phyloP scores from a whole-genome alignment of 2,329 filamentous ascomycete genomes.

The Sclerotiophoma versabilis region DNA sequence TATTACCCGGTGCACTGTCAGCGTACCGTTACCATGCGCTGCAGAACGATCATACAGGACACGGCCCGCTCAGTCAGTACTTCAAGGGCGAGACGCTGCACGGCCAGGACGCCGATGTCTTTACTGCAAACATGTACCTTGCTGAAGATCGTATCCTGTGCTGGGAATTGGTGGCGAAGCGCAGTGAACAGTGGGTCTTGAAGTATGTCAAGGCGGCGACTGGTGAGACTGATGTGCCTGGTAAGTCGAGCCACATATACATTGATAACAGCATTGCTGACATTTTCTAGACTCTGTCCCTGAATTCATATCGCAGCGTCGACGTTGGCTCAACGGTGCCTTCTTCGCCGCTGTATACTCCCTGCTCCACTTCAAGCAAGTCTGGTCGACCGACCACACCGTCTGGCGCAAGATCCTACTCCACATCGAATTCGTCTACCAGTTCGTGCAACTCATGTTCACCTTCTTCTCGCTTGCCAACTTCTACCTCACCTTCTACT shows the following conservation, averaged over 20 bases:
- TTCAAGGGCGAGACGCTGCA: constrained; percentile 99
- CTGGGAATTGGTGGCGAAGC: constrained; percentile 95
- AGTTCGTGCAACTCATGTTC: constrained; percentile 89
- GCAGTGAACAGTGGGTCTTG: constrained; percentile 92
- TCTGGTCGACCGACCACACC: constrained; percentile 93
- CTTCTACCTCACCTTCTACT: constrained; percentile 99
- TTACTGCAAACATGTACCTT: constrained; percentile 96
- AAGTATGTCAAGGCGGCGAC: constrained; percentile 98
- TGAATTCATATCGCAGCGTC: constrained; percentile 95
- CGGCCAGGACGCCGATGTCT: constrained; percentile 94
- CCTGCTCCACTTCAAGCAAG: constrained; percentile 90
- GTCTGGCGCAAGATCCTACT: constrained; percentile 86
- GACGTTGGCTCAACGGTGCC: constrained; percentile 96
- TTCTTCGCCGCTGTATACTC: constrained; percentile 99
- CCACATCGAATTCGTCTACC: constrained; percentile 94
- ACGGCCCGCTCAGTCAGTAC: constrained; percentile 95
- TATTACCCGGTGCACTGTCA: constrained; percentile 91
- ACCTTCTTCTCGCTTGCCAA: constrained; percentile 98
- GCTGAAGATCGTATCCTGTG: constrained; percentile 90
- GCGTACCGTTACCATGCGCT: constrained; percentile 95
- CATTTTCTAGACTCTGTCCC: constrained; percentile 75
- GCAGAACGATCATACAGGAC: constrained; percentile 95
- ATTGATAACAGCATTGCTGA: constrained; percentile 4
- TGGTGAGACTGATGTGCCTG: constrained; percentile 96
- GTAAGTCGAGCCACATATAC: constrained; percentile 61